Conservation (phyloP, 768 basidiomycete genomes). For the Boletus bicolor region DNA sequence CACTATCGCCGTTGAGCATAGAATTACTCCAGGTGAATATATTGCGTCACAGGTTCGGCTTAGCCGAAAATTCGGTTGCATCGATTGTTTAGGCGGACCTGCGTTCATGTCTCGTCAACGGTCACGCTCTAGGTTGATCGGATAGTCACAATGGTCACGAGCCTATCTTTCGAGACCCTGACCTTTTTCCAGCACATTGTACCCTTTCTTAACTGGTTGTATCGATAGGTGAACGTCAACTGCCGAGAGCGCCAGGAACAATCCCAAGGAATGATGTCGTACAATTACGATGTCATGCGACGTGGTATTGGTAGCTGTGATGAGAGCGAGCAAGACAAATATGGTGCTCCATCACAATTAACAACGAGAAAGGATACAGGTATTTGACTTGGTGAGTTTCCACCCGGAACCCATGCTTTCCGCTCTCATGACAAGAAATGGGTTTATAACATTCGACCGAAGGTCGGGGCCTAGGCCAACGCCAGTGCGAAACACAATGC, state of each 20-base stretch:
- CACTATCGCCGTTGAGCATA: constrained; percentile 14
- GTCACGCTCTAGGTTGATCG: constrained; percentile 4
- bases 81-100: neutral
- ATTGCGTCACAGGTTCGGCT: constrained; percentile 23
- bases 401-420: neutral
- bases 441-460: constrained; percentile 5
- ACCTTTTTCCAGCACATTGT: neutral
- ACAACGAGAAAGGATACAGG: constrained; percentile 28
- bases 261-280: constrained; percentile 25
- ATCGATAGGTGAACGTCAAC: neutral
- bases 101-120: constrained; percentile 2
- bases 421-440: constrained; percentile 10
- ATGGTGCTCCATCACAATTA: constrained; percentile 32
- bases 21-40: constrained; percentile 20
- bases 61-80: constrained; percentile 13
- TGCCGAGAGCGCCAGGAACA: constrained; percentile 19
- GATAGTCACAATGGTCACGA: neutral
- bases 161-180: neutral
- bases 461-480: constrained; percentile 12
- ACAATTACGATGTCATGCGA: constrained; percentile 23
- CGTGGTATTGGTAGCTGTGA: constrained; percentile 10
- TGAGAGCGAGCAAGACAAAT: constrained; percentile 30
- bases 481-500: constrained; percentile 13
- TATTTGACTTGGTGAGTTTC: constrained; percentile 15
- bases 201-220: neutral